Evolutionary conservation across 2,329 filamentous ascomycete genomes (phyloP).

Genomic region (Didymella sp.): DNA sequence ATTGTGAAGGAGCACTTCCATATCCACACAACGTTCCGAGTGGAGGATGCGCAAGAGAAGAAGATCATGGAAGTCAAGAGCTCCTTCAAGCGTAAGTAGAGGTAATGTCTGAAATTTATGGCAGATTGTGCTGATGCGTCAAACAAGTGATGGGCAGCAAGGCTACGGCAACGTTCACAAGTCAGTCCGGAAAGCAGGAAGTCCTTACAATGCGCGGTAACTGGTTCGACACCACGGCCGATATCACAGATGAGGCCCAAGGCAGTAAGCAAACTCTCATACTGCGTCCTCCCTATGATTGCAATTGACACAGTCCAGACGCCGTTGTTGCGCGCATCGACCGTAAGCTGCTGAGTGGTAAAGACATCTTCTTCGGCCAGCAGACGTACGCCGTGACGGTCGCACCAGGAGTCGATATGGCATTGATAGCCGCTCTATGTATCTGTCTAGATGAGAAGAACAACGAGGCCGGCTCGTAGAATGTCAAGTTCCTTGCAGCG

Average conservation of each 20-base stretch:
- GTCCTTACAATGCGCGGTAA: conserved; percentile 63
- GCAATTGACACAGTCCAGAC: conserved; percentile 26
- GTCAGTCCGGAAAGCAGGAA: conserved; percentile 34
- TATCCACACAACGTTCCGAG: conserved; percentile 61
- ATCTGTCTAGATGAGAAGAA: conserved; percentile 69
- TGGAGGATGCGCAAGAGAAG: conserved; percentile 55
- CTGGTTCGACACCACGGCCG: conserved; percentile 64
- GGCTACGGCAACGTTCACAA: conserved; percentile 62
- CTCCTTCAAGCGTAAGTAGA: conserved; percentile 59
- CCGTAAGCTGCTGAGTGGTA: conserved; percentile 63
- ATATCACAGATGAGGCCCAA: conserved; percentile 61
- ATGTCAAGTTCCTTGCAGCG: neutral
- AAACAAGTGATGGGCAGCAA: conserved; percentile 59
- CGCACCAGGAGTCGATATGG: conserved; percentile 70
- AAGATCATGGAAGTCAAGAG: conserved; percentile 64
- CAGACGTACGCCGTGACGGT: conserved; percentile 71
- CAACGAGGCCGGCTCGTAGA: conserved; percentile 21
- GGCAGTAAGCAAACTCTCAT: conserved; percentile 24
- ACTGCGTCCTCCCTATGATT: neutral
- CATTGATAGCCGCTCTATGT: conserved; percentile 70
- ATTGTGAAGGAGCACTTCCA: conserved; percentile 62
- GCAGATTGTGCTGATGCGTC: neutral
- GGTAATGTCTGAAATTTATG: neutral
- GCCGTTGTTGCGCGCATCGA: conserved; percentile 65
- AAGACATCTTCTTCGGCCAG: conserved; percentile 65